Evolutionary conservation across 1,284 basidiomycete genomes (phyloP).

Genomic region (Calocybe gambosa): DNA sequence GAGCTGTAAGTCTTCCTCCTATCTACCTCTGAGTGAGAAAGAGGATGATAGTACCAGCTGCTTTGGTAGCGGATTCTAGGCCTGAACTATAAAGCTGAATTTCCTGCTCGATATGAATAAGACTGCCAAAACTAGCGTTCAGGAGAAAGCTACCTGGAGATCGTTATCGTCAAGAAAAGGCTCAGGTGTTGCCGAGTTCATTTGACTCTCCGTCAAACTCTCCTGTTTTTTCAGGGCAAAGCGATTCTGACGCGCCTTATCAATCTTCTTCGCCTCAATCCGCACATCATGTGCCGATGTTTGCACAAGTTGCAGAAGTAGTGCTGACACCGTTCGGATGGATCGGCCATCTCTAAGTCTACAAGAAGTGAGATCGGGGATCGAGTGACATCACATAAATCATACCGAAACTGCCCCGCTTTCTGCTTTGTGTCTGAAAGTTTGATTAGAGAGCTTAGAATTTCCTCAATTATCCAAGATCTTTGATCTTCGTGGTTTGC

Average conservation of each 20-base stretch:
- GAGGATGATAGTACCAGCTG: slow-evolving; percentile 76
- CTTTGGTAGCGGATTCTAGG: slow-evolving; percentile 75
- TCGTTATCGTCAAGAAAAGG: slow-evolving; percentile 63
- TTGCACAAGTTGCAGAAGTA: slow-evolving; percentile 93
- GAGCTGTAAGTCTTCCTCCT: background rate
- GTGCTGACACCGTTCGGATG: slow-evolving; percentile 88
- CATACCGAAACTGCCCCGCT: slow-evolving; percentile 80
- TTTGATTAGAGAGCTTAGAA: slow-evolving; percentile 83
- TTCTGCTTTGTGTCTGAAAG: slow-evolving; percentile 85
- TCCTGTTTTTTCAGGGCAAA: slow-evolving; percentile 56
- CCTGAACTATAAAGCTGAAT: slow-evolving; percentile 59
- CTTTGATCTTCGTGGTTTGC: slow-evolving; percentile 86
- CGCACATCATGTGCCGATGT: slow-evolving; percentile 82
- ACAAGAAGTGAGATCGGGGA: background rate
- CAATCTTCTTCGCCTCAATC: slow-evolving; percentile 52
- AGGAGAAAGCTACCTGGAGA: slow-evolving; percentile 39
- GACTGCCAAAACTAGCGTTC: background rate
- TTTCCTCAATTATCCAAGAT: slow-evolving; percentile 95
- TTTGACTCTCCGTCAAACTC: slow-evolving; percentile 41
- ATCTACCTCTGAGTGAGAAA: slow-evolving; percentile 76
- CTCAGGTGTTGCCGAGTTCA: slow-evolving; percentile 25
- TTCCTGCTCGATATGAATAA: slow-evolving; percentile 37
- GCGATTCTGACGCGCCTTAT: slow-evolving; percentile 56
- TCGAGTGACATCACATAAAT: slow-evolving; percentile 5
- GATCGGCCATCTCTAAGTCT: slow-evolving; percentile 78